Conservation (phyloP, 768 basidiomycete species). For the Lactarius sanguifluus region DNA sequence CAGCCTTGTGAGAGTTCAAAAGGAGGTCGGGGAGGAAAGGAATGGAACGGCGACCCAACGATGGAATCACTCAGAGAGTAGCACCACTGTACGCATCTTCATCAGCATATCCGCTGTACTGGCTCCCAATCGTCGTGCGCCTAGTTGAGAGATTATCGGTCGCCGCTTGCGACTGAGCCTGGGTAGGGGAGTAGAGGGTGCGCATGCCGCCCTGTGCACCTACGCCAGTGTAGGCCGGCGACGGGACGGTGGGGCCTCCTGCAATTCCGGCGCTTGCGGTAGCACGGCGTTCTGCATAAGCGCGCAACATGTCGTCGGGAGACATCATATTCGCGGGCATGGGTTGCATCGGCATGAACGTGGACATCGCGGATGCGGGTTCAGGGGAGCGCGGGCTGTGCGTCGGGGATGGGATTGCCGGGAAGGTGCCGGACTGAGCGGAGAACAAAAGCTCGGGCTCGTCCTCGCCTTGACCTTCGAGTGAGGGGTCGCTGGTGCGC, state of each 20-base stretch:
- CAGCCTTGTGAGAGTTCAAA: background rate
- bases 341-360: slow-evolving; percentile 43
- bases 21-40: background rate
- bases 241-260: slow-evolving; percentile 32
- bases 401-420: slow-evolving; percentile 38
- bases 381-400: slow-evolving; percentile 34
- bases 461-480: slow-evolving; percentile 18
- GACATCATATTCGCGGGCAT: slow-evolving; percentile 47
- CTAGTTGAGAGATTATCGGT: slow-evolving; percentile 20
- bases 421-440: slow-evolving; percentile 31
- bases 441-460: slow-evolving; percentile 50
- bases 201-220: slow-evolving; percentile 37
- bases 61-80: slow-evolving; percentile 16
- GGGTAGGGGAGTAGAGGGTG: slow-evolving; percentile 37
- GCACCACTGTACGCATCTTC: slow-evolving; percentile 35
- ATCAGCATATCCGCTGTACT: slow-evolving; percentile 31
- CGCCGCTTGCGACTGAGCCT: slow-evolving; percentile 5
- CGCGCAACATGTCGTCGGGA: slow-evolving; percentile 76
- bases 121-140: slow-evolving; percentile 34
- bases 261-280: slow-evolving; percentile 36
- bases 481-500: slow-evolving; percentile 52
- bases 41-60: background rate
- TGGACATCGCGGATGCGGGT: slow-evolving; percentile 39
- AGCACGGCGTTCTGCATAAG: slow-evolving; percentile 56
- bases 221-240: slow-evolving; percentile 32